Evolutionary conservation across 2,329 filamentous ascomycete species (phyloP), one percentile per base, ranked within the genome.

Genomic region (Pestalotiopsis sp.): DNA sequence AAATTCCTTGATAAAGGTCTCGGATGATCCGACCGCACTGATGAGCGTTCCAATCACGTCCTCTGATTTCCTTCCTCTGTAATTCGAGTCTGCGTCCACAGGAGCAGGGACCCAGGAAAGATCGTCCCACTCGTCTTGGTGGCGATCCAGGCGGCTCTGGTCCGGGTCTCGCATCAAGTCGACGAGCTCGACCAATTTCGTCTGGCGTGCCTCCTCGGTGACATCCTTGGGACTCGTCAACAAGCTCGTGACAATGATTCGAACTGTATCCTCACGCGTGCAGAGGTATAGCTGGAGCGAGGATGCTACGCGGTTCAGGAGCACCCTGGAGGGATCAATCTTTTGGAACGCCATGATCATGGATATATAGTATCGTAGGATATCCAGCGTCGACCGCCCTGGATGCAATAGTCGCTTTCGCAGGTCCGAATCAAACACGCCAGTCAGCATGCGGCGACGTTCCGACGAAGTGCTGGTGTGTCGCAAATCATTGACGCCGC

Each of bases 51-150:
- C 94, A 68, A 98, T 94, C 13, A 98, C 92, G 79, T 99, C 96
- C 72, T 95, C 93, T 58, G 90, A 93, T 78, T 93, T 97, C 12
- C 93, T 93, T 69, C 94, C 92, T 76, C 93, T 94, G 83, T 97
- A 98, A 77, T 98, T 93, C 62, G 94, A 92, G 11, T 94, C 94
- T 1, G 96, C 96, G 77, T 99, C 96, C 52, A 97, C 91, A 0
- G 96, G 96, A 75, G 97, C 93, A 1, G 96, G 96, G 45, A 94
- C 86, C 96, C 96, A 99, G 9, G 90, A 89, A 91, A 97, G 93
- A 78, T 99, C 95, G 76, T 94, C 88, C 92, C 93, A 98, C 68
- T 92, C 90, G 70, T 90, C 89, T 31, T 90, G 87, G 9, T 84
- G 81, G 23, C 86, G 85, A 49, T 81, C 81, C 9, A 84, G 83